Base-by-base conservation (phyloP, 2,329 filamentous ascomycete species). In the Lachnellula suecica region DNA sequence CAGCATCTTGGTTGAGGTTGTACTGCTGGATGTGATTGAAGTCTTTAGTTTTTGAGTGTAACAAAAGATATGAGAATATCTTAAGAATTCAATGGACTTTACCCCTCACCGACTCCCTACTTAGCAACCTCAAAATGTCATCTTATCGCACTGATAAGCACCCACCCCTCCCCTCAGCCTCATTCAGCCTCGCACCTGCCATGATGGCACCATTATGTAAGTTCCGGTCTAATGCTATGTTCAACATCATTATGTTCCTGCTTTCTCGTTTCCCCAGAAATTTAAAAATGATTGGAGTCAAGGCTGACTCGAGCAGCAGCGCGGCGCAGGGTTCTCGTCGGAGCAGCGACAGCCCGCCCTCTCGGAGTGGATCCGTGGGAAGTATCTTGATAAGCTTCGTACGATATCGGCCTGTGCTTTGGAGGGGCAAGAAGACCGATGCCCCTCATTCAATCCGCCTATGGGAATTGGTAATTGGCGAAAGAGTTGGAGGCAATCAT, bases 1-100 rank as follows among this genome's bases (percentile, higher is more conserved):
- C 27, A 61, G 49, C 60, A 65, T 63, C 44, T 47, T 61, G 43
- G 19, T 8, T 43, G 38, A 20, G 17, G 27, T 38, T 46, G n/a
- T n/a, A n/a, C n/a, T n/a, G n/a, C n/a, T n/a, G n/a, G n/a, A n/a
- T 20, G 19, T 19, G 20, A 23, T 40, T 45, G 27, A 22, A 17
- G 9, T 5, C 15, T 2, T n/a, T 27, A 25, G n/a, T n/a, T n/a
- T n/a, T n/a, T n/a, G n/a, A n/a, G n/a, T n/a, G n/a, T n/a, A n/a
- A n/a, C n/a, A n/a, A n/a, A n/a, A n/a, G n/a, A n/a, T n/a, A n/a
- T n/a, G n/a, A n/a, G n/a, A n/a, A n/a, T n/a, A n/a, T n/a, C n/a
- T n/a, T n/a, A n/a, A n/a, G n/a, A n/a, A n/a, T n/a, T n/a, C n/a
- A n/a, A n/a, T n/a, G n/a, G n/a, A n/a, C n/a, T 42, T 10, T 9